Evolutionary conservation across 257 asterid genomes (phyloP), one percentile per base, ranked within the genome.

Genomic region (Thymus mandschuricus): DNA sequence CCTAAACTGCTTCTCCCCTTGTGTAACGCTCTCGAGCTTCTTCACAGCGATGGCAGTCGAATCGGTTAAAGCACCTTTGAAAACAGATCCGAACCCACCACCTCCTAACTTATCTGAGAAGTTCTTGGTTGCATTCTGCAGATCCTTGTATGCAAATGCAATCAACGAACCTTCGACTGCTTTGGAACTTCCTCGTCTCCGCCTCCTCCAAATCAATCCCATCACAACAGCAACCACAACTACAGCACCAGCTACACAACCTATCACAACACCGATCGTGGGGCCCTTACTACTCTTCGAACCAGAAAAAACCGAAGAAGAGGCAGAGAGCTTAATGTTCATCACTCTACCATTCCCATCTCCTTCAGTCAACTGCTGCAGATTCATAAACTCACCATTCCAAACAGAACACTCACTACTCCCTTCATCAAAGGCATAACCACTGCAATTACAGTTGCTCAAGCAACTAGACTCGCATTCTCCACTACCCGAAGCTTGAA

Each of bases 71-170:
- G 64, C 44, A 11, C 87, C 90, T 66, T 73, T 80, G 63, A 73
- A 85, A 58, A 85, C 89, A 2, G 85, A 80, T 15, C 89, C 89
- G 54, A 85, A 85, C 4, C 87, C 89, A 48, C 89, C 89, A 30
- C 81, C 81, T 56, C 89, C 89, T 59, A 85, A 69, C 64, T 75
- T 85, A 10, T 80, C 75, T 0, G 89, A 72, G 77, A 80, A 82
- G 58, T 77, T 81, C 62, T 79, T 84, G n/a, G 88, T 84, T n/a
- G 81, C 81, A 9, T 31, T 74, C 48, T 76, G 86, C 79, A 81
- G 63, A 63, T 84, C 89, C 59, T 66, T 79, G 71, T 76, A 81
- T 9, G 70, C 70, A 70, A 84, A 80, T 40, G 79, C 83, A 40
- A 74, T 73, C 33, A 75, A 72, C 21, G 78, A 72, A 41, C 90